Base-by-base conservation (phyloP, 495 filamentous ascomycete genomes). In the Letharia columbiana region DNA sequence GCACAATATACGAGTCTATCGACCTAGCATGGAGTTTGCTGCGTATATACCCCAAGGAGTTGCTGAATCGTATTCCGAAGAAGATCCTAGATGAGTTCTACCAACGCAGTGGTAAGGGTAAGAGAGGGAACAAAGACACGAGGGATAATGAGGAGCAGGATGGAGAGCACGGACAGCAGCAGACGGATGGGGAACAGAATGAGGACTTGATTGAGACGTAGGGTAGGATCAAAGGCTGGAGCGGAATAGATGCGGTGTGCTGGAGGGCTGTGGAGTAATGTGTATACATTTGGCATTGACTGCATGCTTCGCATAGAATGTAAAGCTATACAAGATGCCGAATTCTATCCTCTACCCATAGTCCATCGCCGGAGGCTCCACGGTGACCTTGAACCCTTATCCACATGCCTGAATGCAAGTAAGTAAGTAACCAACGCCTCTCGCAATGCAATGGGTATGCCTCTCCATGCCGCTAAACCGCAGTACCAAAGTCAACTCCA, bases 11-110 rank as follows among this genome's bases (percentile, higher is more conserved):
- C 76, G 94, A 99, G 76, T 92, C 89, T 41, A 82, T 99, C 58
- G 94, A 99, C 74, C 86, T 92, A 70, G 95, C 94, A 67, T 99
- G 94, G 94, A 91, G 91, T 73, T 75, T 99, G 72, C 84, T 99
- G 64, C 85, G 95, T 70, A 95, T 98, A 76, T 98, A 93, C 79
- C 92, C 93, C 71, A 95, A 92, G 83, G 95, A 98, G 72, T 80
- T 96, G 71, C 88, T 99, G 71, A 99, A 98, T 79, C 90, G 92
- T 79, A 96, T 99, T 73, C 95, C 94, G 61, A 88, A 90, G 81
- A 93, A 95, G 77, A 79, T 95, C 57, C 83, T 99, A 66, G 87
- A 96, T 72, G 89, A 97, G 76, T 99, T 88, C 79, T 99, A 98
- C 78, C 83, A 86, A 69, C 83, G 95, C 66, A 85, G 85, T 37